Base-by-base conservation (phyloP, 257 asterid genomes). In the Solanum chaucha region DNA sequence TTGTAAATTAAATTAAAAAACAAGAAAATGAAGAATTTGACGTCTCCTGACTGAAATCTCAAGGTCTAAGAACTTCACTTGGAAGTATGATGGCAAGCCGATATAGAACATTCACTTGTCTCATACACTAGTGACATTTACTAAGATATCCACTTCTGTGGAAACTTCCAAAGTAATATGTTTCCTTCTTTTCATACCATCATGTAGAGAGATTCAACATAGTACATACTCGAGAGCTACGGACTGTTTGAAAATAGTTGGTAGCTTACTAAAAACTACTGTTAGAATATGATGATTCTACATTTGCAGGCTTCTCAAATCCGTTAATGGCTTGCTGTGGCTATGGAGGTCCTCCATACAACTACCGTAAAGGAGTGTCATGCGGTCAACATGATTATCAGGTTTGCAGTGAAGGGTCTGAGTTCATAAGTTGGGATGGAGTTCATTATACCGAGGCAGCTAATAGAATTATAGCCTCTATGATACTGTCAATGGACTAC, bases 281-380 rank as follows among this genome's bases (percentile, higher is more conserved):
- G 46, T 46, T 41, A 1, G 8, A 12, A 48, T 51, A 6, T 59
- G 46, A 59, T 55, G 17, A 58, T 74, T 26, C 73, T 34, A 77
- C 71, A 6, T 75, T 17, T 44, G 72, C 90, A 96, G 98, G 97
- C 84, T 93, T 95, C 86, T 84, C 94, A 51, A 90, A 86, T 87
- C 94, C 98, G 34, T 30, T 94, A 84, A 93, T 93, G 98, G 92
- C 99, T 28, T 96, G 98, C 83, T 96, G 99, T 87, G 99, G 98
- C 59, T 88, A 86, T 28, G 98, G 99, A 72, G 98, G 98, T 68
- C 95, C 98, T 82, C 99, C 99, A 1, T 93, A 94, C 88, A 96
- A 94, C 91, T 96, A 93, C 78, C 88, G 90, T 15, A 89, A 73
- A 78, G 83, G 88, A 81, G 93, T 91, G 74, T 10, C 89, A 2